Conservation (phyloP, 2,329 filamentous ascomycete genomes). For the Xylariaceae sp. region DNA sequence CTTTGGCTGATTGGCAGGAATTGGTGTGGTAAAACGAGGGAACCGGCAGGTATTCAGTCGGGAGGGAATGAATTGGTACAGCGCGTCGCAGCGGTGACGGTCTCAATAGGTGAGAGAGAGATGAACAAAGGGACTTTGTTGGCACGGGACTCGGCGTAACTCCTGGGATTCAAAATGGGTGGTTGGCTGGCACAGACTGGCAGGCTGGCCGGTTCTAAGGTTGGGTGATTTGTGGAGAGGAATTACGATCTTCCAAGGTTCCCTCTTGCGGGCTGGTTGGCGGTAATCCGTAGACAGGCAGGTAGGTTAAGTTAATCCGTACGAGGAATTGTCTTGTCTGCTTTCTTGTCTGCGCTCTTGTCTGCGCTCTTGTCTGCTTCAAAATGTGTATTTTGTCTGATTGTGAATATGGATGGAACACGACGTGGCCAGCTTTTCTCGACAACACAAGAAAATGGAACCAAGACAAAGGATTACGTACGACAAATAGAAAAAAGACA, state of each 20-base stretch:
- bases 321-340: no score
- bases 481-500: no score
- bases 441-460: neutral
- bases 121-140: neutral
- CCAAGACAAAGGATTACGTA: neutral
- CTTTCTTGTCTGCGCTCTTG: no score
- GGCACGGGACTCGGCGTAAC: neutral
- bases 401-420: no score
- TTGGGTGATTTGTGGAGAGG: constrained; percentile 3
- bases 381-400: no score
- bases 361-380: no score
- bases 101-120: neutral
- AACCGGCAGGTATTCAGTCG: neutral
- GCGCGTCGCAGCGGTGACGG: neutral
- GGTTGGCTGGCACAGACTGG: no score
- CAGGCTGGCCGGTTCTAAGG: neutral
- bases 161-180: neutral
- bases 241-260: constrained; percentile 3
- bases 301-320: neutral
- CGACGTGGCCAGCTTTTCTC: no score
- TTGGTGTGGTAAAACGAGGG: constrained; percentile 8
- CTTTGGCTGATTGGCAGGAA: constrained; percentile 24
- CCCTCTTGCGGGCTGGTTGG: neutral
- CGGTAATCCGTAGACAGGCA: neutral
- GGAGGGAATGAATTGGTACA: neutral